Evolutionary conservation across 495 filamentous ascomycete species (phyloP).

Genomic region (Ascodesmis nigricans): DNA sequence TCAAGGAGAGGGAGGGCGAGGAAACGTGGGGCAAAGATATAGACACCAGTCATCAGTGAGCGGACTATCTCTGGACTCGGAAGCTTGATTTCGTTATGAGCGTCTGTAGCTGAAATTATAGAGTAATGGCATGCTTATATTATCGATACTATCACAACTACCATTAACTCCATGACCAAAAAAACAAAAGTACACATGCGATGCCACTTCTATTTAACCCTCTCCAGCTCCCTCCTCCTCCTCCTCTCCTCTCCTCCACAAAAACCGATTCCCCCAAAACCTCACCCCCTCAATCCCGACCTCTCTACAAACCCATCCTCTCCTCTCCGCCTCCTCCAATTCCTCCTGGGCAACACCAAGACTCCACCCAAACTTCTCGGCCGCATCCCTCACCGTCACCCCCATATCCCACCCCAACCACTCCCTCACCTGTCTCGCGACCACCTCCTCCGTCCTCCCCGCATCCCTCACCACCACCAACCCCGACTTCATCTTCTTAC

Average conservation of each 20-base stretch:
- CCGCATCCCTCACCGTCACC: conserved; percentile 72
- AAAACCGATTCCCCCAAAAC: conserved; percentile 52
- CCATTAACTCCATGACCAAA: too few species aligned
- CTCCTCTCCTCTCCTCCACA: background rate
- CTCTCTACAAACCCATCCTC: conserved; percentile 60
- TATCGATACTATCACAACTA: too few species aligned
- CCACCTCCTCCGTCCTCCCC: conserved; percentile 81
- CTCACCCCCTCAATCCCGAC: conserved; percentile 60
- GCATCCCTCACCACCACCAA: conserved; percentile 75
- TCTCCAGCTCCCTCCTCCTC: background rate
- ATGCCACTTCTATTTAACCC: too few species aligned
- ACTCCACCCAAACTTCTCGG: conserved; percentile 90
- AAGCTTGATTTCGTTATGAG: too few species aligned
- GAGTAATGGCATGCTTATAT: too few species aligned
- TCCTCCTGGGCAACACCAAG: conserved; percentile 94
- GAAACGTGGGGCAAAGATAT: too few species aligned
- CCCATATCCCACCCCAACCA: conserved; percentile 66
- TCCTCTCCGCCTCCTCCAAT: conserved; percentile 87
- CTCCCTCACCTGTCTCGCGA: conserved; percentile 45
- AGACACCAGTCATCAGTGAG: too few species aligned
- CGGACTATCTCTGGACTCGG: too few species aligned
- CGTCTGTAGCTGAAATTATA: too few species aligned
- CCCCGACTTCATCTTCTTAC: conserved; percentile 76
- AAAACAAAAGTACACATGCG: too few species aligned
- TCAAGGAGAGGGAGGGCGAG: background rate